Conservation (phyloP, 768 basidiomycete genomes). For the Pisolithus microcarpus region DNA sequence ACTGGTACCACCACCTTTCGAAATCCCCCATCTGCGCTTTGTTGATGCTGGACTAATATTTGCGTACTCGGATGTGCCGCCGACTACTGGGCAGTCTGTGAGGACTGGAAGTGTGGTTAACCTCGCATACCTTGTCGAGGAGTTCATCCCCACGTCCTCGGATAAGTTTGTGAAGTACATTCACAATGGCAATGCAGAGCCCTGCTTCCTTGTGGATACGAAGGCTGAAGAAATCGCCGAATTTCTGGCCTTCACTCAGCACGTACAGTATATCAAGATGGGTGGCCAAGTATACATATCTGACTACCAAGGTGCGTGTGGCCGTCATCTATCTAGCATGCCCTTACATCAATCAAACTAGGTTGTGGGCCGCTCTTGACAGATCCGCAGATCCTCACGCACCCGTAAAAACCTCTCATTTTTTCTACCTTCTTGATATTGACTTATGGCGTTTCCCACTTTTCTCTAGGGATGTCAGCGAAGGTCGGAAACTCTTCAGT, state of each 20-base stretch:
- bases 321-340: too few species aligned
- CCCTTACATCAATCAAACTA: background rate
- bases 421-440: too few species aligned
- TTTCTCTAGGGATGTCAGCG: too few species aligned
- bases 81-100: background rate
- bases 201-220: background rate
- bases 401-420: too few species aligned
- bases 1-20: background rate
- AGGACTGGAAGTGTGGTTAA: background rate
- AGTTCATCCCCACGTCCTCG: background rate
- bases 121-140: background rate
- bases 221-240: background rate
- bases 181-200: background rate
- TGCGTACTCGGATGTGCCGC: background rate
- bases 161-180: too few species aligned
- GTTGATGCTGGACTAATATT: constrained; percentile 4
- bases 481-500: too few species aligned
- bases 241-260: background rate
- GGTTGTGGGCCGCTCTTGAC: too few species aligned
- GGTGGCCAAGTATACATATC: too few species aligned
- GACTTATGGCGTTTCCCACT: too few species aligned
- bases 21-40: constrained; percentile 5
- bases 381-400: too few species aligned
- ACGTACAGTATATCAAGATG: too few species aligned
- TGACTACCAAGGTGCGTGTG: too few species aligned